Percentiles rank a stretch among this genome's conserved stretches.
These are phyloP conservation scores for Darksidea phi DNA, from an alignment of 495 filamentous ascomycete genomes.

Conservation along the genomic window DNA sequence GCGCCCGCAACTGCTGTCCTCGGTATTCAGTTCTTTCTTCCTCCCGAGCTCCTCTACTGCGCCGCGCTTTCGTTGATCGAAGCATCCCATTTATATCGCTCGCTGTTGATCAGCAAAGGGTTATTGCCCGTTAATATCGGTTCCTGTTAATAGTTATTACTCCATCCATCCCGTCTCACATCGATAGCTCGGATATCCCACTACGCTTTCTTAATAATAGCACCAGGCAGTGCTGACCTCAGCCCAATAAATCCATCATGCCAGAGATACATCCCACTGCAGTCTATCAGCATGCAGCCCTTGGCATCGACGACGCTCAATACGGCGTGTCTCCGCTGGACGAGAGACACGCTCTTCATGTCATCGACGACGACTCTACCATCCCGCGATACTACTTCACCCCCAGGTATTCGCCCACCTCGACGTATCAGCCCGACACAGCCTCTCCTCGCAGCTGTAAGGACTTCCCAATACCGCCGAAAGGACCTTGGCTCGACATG, in stretches of 20 bases:
- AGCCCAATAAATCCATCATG: conserved; percentile 54
- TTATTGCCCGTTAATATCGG: conserved; percentile 33
- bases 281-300: conserved; percentile 57
- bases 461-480: conserved; percentile 32
- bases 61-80: conserved; percentile 44
- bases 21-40: conserved; percentile 32
- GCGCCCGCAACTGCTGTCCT: conserved; percentile 10
- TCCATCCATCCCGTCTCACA: neutral
- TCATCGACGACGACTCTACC: conserved; percentile 69
- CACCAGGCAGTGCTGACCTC: conserved; percentile 37
- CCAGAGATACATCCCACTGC: conserved; percentile 59
- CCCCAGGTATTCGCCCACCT: conserved; percentile 33
- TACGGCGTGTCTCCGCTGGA: conserved; percentile 54
- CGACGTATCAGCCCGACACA: conserved; percentile 22
- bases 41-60: conserved; percentile 24
- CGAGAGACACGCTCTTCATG: conserved; percentile 73
- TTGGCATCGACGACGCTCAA: conserved; percentile 44
- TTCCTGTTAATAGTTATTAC: conserved; percentile 24
- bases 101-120: conserved; percentile 38
- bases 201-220: conserved; percentile 37
- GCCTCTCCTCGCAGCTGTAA: conserved; percentile 26
- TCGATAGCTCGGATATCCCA: conserved; percentile 23
- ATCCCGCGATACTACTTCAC: conserved; percentile 41
- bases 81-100: conserved; percentile 32
- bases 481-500: conserved; percentile 14